Percentiles rank a stretch among this genome's conserved stretches.
Conservation (phyloP, 1,284 basidiomycete species). For the Coniophora puteana region DNA sequence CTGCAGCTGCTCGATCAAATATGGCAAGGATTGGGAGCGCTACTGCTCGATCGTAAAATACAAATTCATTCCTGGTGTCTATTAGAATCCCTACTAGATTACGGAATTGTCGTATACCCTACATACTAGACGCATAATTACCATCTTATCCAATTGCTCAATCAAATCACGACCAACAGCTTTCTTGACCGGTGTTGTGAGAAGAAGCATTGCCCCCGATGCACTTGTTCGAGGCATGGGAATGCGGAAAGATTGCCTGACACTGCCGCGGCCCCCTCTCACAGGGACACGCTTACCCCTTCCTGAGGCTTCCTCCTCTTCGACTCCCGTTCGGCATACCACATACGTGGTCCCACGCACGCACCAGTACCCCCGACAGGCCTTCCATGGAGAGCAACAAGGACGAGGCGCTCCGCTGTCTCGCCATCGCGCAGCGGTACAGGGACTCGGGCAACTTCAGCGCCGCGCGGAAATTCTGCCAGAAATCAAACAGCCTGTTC, state of each 20-base stretch:
- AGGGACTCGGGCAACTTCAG: constrained; percentile 66
- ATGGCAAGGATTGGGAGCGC: constrained; percentile 92
- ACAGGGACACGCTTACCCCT: not conserved
- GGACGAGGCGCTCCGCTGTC: constrained; percentile 82
- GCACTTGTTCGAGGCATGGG: not conserved
- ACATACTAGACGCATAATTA: no score
- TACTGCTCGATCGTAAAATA: constrained; percentile 86
- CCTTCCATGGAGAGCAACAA: constrained; percentile 83
- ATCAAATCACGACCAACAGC: no score
- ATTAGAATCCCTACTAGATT: constrained; percentile 28
- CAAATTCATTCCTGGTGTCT: constrained; percentile 83
- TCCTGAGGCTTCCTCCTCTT: constrained; percentile 19
- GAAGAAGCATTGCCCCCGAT: no score
- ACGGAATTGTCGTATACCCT: constrained; percentile 11
- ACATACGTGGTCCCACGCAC: constrained; percentile 4
- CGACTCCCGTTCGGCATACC: no score
- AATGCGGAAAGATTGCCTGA: not conserved
- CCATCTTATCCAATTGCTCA: no score
- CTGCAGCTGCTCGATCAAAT: constrained; percentile 81
- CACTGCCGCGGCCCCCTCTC: no score
- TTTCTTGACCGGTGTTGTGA: no score
- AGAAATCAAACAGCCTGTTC: constrained; percentile 86
- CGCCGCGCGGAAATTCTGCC: constrained; percentile 86
- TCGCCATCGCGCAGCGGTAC: constrained; percentile 75
- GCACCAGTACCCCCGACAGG: not conserved